phyloP scores from a whole-genome alignment of 305 asterid species.

The Fraxinus velutina region DNA sequence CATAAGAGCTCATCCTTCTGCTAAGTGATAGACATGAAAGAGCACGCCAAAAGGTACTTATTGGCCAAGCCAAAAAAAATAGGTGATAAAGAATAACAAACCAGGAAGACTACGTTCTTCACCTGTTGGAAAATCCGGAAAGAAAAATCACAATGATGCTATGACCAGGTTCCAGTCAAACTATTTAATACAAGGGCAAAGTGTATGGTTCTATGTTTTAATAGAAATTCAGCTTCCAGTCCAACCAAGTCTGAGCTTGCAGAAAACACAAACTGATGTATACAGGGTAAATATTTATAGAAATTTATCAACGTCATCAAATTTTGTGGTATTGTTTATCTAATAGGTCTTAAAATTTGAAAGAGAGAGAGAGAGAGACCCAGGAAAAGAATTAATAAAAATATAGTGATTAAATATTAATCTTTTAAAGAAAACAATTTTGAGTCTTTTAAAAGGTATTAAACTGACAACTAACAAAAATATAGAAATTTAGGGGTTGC shows the following conservation, averaged over 20 bases:
- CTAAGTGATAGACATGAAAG: not conserved
- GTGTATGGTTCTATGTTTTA: not conserved
- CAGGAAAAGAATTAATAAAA: not conserved
- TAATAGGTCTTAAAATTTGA: not conserved
- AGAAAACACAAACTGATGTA: not conserved
- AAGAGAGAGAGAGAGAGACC: not conserved
- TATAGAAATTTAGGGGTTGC: not conserved
- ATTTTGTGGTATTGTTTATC: not conserved
- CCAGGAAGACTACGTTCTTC: not conserved
- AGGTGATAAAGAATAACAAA: not conserved
- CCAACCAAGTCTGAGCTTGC: not conserved
- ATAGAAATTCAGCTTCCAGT: not conserved
- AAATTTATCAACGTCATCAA: not conserved
- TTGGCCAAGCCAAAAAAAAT: not conserved
- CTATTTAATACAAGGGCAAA: not conserved
- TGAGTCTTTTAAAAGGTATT: not conserved
- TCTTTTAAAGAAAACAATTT: not conserved
- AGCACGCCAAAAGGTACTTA: not conserved
- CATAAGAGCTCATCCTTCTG: not conserved
- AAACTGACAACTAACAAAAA: not conserved
- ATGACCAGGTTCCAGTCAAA: not conserved
- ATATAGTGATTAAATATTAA: not conserved
- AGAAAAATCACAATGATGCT: not conserved
- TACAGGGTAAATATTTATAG: not conserved
- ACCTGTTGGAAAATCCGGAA: not conserved